These are phyloP conservation scores for Nephelium lappaceum DNA, from an alignment of 345 rosid species.

Conservation along the genomic window DNA sequence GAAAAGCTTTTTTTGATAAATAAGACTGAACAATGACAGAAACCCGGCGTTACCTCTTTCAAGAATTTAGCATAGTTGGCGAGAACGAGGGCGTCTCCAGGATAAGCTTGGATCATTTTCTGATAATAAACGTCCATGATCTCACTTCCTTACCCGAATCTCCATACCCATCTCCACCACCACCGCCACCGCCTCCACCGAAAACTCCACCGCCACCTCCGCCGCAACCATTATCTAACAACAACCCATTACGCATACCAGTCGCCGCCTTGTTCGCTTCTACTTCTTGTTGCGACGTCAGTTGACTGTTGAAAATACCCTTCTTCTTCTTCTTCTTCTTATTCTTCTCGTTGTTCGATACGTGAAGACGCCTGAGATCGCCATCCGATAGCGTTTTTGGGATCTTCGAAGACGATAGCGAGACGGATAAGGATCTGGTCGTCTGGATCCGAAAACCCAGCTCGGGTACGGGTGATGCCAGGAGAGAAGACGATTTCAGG, in stretches of 20 bases:
- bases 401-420: constrained; percentile 14
- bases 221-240: constrained; percentile 11
- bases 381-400: constrained; percentile 33
- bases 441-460: not conserved
- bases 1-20: not conserved
- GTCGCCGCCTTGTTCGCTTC: not conserved
- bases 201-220: constrained; percentile 10
- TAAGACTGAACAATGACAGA: not conserved
- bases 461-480: constrained; percentile 19
- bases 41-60: constrained; percentile 40
- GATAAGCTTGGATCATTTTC: constrained; percentile 42
- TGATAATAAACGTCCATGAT: constrained; percentile 47
- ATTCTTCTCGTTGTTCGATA: not conserved
- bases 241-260: constrained; percentile 7
- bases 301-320: not conserved
- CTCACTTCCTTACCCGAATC: constrained; percentile 32
- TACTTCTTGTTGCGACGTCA: constrained; percentile 14
- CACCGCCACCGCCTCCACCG: constrained; percentile 25
- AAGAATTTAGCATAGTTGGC: constrained; percentile 58
- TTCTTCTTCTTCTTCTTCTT: constrained; percentile 15
- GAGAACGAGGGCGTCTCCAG: constrained; percentile 53
- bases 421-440: constrained; percentile 24
- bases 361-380: constrained; percentile 23
- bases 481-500: constrained; percentile 23
- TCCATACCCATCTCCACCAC: constrained; percentile 24